Evolutionary conservation across 78 protist species (phyloP).

Genomic region (Capsaspora owczarzaki): DNA sequence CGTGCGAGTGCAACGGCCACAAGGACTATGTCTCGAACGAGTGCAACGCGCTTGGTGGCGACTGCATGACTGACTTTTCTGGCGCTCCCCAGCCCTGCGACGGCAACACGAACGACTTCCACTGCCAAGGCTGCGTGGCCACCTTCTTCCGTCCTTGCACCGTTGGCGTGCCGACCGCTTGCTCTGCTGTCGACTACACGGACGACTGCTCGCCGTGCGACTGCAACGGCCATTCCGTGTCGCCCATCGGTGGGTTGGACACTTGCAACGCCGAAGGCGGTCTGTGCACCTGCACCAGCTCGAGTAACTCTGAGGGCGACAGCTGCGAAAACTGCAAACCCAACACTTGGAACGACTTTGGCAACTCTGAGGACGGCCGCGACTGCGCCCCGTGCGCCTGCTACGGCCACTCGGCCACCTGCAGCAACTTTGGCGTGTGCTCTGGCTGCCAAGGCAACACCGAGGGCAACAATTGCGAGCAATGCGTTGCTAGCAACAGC

Average conservation of each 20-base stretch:
- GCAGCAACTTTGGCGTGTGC: neutral
- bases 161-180: neutral
- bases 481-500: neutral
- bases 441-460: conserved; percentile 2
- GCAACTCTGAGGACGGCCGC: neutral
- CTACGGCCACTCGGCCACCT: conserved; percentile 10
- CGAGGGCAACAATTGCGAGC: neutral
- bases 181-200: neutral
- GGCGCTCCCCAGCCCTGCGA: conserved; percentile 1
- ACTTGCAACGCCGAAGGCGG: neutral
- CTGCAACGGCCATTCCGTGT: neutral
- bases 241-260: neutral
- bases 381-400: conserved; percentile 1
- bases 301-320: neutral
- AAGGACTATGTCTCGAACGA: neutral
- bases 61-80: neutral
- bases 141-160: neutral
- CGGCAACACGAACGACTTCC: neutral
- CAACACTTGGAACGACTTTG: neutral
- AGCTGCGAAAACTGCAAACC: neutral
- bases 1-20: conserved; percentile 6
- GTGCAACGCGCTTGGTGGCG: neutral
- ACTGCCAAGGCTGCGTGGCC: neutral
- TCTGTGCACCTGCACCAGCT: neutral
- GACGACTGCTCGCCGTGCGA: neutral